phyloP scores from a whole-genome alignment of 164 flowering plant genomes.

The Chimonanthus salicifolius region DNA sequence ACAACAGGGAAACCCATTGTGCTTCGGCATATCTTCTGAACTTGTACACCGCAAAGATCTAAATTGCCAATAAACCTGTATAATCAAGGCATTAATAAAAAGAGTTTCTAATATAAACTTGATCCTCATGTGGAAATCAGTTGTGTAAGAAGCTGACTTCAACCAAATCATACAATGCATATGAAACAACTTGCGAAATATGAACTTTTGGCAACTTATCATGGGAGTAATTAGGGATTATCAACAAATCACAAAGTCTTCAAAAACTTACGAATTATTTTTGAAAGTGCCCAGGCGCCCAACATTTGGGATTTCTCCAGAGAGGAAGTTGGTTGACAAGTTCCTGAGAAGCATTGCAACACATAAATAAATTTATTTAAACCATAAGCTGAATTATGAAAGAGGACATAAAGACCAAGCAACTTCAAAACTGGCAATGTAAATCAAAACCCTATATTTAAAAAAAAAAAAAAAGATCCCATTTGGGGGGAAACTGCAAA shows the following conservation, averaged over 20 bases:
- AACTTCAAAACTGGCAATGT: neutral
- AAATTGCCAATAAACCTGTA: slow-evolving; percentile 77
- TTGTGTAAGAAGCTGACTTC: neutral
- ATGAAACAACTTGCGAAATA: neutral
- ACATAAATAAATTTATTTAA: neutral
- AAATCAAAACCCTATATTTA: neutral
- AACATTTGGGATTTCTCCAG: slow-evolving; percentile 86
- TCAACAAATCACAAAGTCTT: neutral
- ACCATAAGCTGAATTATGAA: neutral
- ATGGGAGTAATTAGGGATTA: neutral
- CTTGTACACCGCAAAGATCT: slow-evolving; percentile 89
- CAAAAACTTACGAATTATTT: slow-evolving; percentile 58
- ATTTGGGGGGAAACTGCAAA: neutral
- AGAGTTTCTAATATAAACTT: neutral
- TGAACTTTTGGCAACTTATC: neutral
- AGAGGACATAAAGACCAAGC: neutral
- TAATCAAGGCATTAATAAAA: neutral
- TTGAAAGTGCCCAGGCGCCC: slow-evolving; percentile 70
- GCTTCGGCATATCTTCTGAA: slow-evolving; percentile 67
- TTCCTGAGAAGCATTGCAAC: slow-evolving; percentile 43
- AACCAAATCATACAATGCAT: neutral
- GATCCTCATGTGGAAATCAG: neutral
- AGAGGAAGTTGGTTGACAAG: slow-evolving; percentile 80
- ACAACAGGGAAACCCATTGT: slow-evolving; percentile 91
- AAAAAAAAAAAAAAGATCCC: neutral